Base-by-base conservation (phyloP, 805 yeast species). In the Wickerhamomyces chaumierensis region DNA sequence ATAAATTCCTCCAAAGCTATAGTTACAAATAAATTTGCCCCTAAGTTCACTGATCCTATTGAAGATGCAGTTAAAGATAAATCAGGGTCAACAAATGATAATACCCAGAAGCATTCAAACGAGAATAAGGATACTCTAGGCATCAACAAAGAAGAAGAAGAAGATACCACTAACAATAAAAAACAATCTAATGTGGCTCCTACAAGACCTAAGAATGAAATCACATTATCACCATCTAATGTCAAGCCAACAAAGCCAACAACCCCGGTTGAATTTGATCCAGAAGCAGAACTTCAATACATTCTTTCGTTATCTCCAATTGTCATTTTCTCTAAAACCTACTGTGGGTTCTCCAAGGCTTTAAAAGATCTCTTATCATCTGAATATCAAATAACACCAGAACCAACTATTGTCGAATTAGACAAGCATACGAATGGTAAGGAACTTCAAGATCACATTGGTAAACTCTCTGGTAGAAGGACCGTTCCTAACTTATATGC, bases 401-500 rank as follows among this genome's bases (percentile, higher is more conserved):
- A 66, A 25, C 88, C 86, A 3, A 52, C 66, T 5, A 69, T 83
- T 39, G 84, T 90, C 15, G 97, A 90, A 55, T 66, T 90, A 38
- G 96, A 90, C 60, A 68, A 67, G 51, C 94, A 86, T 56, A 66
- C 70, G 36, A 70, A 85, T 55, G 96, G 96, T 2, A 57, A 62
- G 3, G 81, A 72, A 44, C 67, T 92, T 43, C 96, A 88, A 60
- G 72, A 65, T 15, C 80, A 81, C 57, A 68, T 92, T 38, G 80
- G 69, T 15, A 64, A 68, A 37, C 58, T 69, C 40, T 75, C 95
- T 4, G 94, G 92, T 6, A 75, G 96, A 48, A 62, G 62, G 21
- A 90, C 97, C 0, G 98, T 92, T 13, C 98, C 98, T 19, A 92
- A 92, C 55, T 72, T 92, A 17, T 66, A 85, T 39, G 72, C 90